Evolutionary conservation across 2,329 filamentous ascomycete genomes (phyloP), one percentile per base, ranked within the genome.

Genomic region (Nannizziopsis barbatae): DNA sequence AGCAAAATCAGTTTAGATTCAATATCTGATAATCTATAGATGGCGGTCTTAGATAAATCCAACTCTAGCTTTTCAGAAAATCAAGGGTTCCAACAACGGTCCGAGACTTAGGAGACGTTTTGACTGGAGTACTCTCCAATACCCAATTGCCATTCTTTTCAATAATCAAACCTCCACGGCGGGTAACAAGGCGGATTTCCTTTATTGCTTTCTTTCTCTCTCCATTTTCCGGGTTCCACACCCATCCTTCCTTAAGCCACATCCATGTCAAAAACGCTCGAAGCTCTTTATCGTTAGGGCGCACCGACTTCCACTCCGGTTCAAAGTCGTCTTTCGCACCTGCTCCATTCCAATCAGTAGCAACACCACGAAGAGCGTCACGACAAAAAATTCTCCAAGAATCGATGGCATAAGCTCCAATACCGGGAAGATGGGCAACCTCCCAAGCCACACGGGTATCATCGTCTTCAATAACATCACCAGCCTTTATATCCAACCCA

Each of bases 321-420:
- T 87, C 81, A 60, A 89, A 87, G 8, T 58, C 41, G 11, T 45
- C 65, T 52, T 59, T 67, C 55, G 57, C 67, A 54, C 55, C 76
- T 61, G 57, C 70, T 1, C 83, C 84, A 57, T 79, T 81, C 77
- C 82, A 86, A 53, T 81, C 77, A 8, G 67, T 62, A 1, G 82
- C 79, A 14, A 80, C 64, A 0, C 80, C 82, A 6, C 88, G 75
- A 18, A 94, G 64, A 30, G 75, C 72, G 62, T 95, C 89, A 1
- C 89, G 79, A 62, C 87, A 95, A 65, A 95, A 95, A 54, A 95
- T 95, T 2, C 89, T 79, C 85, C 87, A 95, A 60, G 84, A 89
- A 64, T 95, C 89, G 42, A 90, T 71, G 0, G 86, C 84, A 63
- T 95, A 95, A 1, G 79, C 74, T 12, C 88, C 86, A 48, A 75